Conservation (phyloP, 805 yeast species). For the Dipodascus geniculatus region DNA sequence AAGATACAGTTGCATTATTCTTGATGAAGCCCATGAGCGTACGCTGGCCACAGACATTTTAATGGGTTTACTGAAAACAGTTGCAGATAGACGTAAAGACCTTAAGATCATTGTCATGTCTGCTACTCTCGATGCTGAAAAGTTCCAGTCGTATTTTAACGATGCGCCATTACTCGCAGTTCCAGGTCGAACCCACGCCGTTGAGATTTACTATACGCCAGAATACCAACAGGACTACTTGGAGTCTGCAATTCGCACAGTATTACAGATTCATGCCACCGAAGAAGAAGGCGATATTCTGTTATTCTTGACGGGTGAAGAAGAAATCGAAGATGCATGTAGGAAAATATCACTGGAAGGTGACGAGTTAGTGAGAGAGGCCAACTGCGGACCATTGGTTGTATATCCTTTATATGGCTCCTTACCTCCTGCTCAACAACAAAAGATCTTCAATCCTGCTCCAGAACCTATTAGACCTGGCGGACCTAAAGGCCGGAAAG, state of each 20-base stretch:
- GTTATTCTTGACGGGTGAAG: constrained; percentile 88
- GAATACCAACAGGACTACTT: constrained; percentile 91
- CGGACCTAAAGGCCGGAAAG: constrained; percentile 91
- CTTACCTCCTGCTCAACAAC: constrained; percentile 91
- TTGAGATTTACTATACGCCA: constrained; percentile 92
- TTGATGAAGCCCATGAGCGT: constrained; percentile 98
- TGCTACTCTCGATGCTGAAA: constrained; percentile 94
- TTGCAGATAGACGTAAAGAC: constrained; percentile 69
- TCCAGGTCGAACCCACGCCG: constrained; percentile 97
- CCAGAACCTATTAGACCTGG: constrained; percentile 57
- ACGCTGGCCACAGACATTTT: constrained; percentile 92
- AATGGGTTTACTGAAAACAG: constrained; percentile 87
- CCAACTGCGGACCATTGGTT: constrained; percentile 75
- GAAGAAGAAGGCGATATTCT: constrained; percentile 89
- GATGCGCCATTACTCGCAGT: constrained; percentile 92
- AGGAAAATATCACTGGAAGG: constrained; percentile 78
- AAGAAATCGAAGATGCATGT: constrained; percentile 95
- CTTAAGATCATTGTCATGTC: constrained; percentile 91
- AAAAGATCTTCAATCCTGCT: constrained; percentile 85
- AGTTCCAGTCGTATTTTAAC: constrained; percentile 80
- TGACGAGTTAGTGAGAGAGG: constrained; percentile 81
- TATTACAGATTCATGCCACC: constrained; percentile 91
- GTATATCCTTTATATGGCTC: constrained; percentile 96
- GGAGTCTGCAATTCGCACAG: constrained; percentile 92
- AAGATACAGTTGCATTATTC: constrained; percentile 77